Evolutionary conservation across 2,329 filamentous ascomycete genomes (phyloP), one percentile per base, ranked within the genome.

Genomic region (Epicoccum nigrum): DNA sequence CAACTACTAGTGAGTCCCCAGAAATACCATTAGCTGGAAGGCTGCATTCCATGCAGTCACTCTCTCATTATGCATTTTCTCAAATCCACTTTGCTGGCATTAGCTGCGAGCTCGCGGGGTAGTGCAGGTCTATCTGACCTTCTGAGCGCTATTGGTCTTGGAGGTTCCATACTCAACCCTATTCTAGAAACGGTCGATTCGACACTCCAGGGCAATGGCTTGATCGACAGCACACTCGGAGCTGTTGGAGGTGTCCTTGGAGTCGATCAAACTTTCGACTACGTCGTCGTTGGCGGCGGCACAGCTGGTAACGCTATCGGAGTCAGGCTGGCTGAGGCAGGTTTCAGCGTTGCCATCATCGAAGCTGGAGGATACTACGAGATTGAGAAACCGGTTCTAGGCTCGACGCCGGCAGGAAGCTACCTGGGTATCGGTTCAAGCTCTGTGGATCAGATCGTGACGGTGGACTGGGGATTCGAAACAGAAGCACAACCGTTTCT

Each of bases 381-480:
- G 33, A 15, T 62, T 5, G 20, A 16, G 13, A 65, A 62, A n/a
- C 37, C 45, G 20, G 30, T 21, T 16, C 11, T 47, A 4, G 39
- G 35, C 31, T 47, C 45, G 2, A 62, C 61, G 6, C 64, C 64
- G 4, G 60, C 54, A 16, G 59, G 60, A 15, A 62, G 62, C 42
- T 55, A 66, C 7, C 37, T 67, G 16, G 58, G 52, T 37, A 41
- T 48, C 7, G 62, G 64, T 2, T 47, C 56, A 4, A 57, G 50
- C 38, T 53, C 55, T 4, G 13, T 47, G 0, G 67, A 70, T 9
- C 53, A 59, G 9, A 35, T 41, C 16, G 60, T 59, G 1, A 23
- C 60, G 2, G 58, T 69, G 2, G 68, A 71, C 43, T 73, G 68
- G 66, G 51, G 54, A 13, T 67, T 71, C 38, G 40, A 60, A n/a